Evolutionary conservation across 495 filamentous ascomycete species (phyloP), one percentile per base, ranked within the genome.

Genomic region (Terfezia boudieri): DNA sequence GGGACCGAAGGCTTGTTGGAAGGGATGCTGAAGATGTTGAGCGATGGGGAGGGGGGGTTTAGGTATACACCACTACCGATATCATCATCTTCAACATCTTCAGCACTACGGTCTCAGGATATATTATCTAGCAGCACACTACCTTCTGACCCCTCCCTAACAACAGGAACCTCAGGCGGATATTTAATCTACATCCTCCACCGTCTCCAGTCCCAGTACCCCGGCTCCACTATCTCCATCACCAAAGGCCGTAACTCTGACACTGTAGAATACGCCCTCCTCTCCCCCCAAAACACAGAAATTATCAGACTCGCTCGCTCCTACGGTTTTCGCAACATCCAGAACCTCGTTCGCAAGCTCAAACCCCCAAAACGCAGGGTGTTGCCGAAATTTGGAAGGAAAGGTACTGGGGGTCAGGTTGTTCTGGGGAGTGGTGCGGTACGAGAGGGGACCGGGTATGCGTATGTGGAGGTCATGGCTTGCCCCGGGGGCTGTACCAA

Each of bases 401-500:
- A 58, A 32, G 70, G 69, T 55, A 49, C 67, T 11, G 54, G 61
- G 3, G 68, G 70, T 12, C 66, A 73, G 6, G 41, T 46, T 14
- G 41, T 20, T 20, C 14, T 46, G 12, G 14, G 14, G 3, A 3
- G 14, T 46, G 72, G 67, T 1, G 22, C 41, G 41, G 64, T 54
- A 14, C 55, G 37, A 0, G 59, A 10, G 9, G 60, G 64, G 16
- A 64, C 68, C 20, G 83, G 90, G 11, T 88, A 84, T 62, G 77
- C 78, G 22, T 96, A 93, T 68, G 84, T 98, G 10, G 90, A 98
- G 64, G 92, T 98, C 37, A 98, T 98, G 90, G 90, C 90, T 32
- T 98, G 90, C 68, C 90, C 90, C 0, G 90, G 92, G 9, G 90
- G 90, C 1, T 98, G 90, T 67, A 98, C 90, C 51, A 98, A 96